These are phyloP conservation scores for Wickerhamiella slavikovae DNA, from an alignment of 805 yeast genomes.

Conservation along the genomic window DNA sequence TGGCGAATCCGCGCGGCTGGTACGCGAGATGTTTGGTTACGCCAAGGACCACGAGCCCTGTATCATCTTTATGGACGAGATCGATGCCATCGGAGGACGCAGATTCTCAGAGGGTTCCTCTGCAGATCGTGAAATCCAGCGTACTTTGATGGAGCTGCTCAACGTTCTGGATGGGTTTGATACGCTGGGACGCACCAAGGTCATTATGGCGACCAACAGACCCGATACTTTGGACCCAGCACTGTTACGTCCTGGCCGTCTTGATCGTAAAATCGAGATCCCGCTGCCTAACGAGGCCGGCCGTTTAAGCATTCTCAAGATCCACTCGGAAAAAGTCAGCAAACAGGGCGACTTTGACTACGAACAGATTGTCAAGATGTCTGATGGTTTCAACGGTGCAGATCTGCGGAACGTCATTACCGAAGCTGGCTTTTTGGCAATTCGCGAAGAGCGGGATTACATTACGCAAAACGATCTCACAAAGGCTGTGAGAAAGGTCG, in stretches of 20 bases:
- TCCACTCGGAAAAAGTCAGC: slow-evolving; percentile 66
- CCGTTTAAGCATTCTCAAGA: slow-evolving; percentile 80
- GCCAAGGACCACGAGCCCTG: slow-evolving; percentile 97
- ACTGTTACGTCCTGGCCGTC: slow-evolving; percentile 86
- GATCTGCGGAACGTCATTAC: slow-evolving; percentile 92
- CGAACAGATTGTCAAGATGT: slow-evolving; percentile 94
- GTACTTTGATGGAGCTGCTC: slow-evolving; percentile 89
- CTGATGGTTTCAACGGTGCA: slow-evolving; percentile 98
- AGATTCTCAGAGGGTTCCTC: slow-evolving; percentile 95
- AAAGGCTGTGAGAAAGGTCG: slow-evolving; percentile 96
- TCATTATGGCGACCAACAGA: slow-evolving; percentile 98
- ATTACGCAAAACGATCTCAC: slow-evolving; percentile 81
- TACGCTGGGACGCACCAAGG: slow-evolving; percentile 87
- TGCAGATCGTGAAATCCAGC: slow-evolving; percentile 95
- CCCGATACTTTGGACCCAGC: slow-evolving; percentile 98
- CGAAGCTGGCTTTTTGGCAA: slow-evolving; percentile 98
- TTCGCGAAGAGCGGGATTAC: slow-evolving; percentile 92
- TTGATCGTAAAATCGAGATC: slow-evolving; percentile 90
- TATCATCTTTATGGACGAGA: slow-evolving; percentile 95
- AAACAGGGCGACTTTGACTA: slow-evolving; percentile 93
- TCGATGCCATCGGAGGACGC: slow-evolving; percentile 97
- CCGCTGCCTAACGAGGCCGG: slow-evolving; percentile 93
- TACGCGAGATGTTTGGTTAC: slow-evolving; percentile 94
- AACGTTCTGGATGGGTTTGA: slow-evolving; percentile 99
- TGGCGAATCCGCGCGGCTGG: slow-evolving; percentile 91